phyloP scores from a whole-genome alignment of 176 grass and related monocot species.

The Pontederia paniculata region DNA sequence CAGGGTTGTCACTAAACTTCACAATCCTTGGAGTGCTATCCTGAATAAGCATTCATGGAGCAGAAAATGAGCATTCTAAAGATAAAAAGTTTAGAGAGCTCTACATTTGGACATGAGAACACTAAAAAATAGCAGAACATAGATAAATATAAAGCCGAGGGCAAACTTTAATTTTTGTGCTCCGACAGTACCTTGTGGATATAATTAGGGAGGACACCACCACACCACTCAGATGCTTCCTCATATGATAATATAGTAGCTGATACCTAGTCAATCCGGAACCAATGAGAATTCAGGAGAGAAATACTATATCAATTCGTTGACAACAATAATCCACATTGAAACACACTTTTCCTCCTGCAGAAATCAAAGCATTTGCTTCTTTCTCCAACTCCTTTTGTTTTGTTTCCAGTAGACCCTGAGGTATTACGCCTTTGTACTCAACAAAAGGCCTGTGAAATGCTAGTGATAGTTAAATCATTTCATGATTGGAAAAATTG shows the following conservation, averaged over 20 bases:
- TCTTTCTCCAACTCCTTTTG: conserved; percentile 52
- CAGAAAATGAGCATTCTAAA: neutral
- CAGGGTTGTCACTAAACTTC: conserved; percentile 50
- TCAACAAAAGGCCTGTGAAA: conserved; percentile 51
- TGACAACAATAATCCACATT: neutral
- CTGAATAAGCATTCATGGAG: conserved; percentile 26
- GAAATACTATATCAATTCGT: neutral
- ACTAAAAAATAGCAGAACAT: too few species aligned
- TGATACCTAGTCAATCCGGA: conserved; percentile 28
- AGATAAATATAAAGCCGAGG: too few species aligned
- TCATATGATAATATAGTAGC: conserved; percentile 68
- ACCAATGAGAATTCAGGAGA: too few species aligned
- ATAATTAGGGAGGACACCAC: conserved; percentile 67
- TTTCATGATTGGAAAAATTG: too few species aligned
- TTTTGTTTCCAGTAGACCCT: conserved; percentile 43
- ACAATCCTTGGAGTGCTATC: conserved; percentile 65
- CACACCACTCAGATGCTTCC: conserved; percentile 57
- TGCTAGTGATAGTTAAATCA: neutral
- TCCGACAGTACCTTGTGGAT: conserved; percentile 64
- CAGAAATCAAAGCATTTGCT: conserved; percentile 55
- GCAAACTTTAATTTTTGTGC: neutral
- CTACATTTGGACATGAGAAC: too few species aligned
- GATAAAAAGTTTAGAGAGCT: neutral
- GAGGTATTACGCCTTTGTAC: conserved; percentile 58
- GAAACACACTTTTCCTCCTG: conserved; percentile 45